Percentiles rank a stretch among this genome's conserved stretches.
Evolutionary conservation across 805 yeast genomes (phyloP).

Genomic region (Pichia gijzeniarum): DNA sequence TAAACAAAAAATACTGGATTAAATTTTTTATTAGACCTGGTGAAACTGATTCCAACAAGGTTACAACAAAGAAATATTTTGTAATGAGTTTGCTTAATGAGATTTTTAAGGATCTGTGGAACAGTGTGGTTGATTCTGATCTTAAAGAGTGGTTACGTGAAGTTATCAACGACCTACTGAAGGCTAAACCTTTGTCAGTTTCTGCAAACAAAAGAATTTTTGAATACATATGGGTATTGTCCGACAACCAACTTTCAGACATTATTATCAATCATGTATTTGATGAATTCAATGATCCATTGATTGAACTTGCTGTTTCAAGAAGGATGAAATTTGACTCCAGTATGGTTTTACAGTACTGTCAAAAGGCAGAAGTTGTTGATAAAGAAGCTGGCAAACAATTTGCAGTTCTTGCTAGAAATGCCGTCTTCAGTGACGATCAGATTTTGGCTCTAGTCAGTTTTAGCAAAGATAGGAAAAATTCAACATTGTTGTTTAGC

Average conservation of each 20-base stretch:
- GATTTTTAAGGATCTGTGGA: conserved; percentile 18
- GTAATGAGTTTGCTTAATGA: conserved; percentile 25
- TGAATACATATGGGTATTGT: conserved; percentile 8
- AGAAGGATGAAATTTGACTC: conserved; percentile 1
- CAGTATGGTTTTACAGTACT: background rate
- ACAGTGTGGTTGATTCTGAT: background rate
- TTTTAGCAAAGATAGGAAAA: background rate
- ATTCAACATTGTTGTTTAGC: conserved; percentile 1
- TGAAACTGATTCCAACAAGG: conserved; percentile 1
- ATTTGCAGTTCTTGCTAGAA: conserved; percentile 5
- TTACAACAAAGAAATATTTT: conserved; percentile 12
- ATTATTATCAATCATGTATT: background rate
- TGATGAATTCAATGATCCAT: background rate
- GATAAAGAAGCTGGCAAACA: background rate
- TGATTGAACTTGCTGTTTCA: conserved; percentile 1
- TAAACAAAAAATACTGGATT: conserved; percentile 25
- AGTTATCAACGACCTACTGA: background rate
- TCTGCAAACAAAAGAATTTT: background rate
- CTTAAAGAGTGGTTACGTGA: background rate
- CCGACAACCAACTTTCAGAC: conserved; percentile 6
- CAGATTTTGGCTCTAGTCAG: conserved; percentile 1
- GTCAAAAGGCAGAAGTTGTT: background rate
- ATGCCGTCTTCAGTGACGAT: conserved; percentile 1
- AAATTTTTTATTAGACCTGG: conserved; percentile 10
- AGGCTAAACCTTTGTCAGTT: background rate